Evolutionary conservation across 2,329 filamentous ascomycete species (phyloP).

Genomic region (Claviceps arundinis): DNA sequence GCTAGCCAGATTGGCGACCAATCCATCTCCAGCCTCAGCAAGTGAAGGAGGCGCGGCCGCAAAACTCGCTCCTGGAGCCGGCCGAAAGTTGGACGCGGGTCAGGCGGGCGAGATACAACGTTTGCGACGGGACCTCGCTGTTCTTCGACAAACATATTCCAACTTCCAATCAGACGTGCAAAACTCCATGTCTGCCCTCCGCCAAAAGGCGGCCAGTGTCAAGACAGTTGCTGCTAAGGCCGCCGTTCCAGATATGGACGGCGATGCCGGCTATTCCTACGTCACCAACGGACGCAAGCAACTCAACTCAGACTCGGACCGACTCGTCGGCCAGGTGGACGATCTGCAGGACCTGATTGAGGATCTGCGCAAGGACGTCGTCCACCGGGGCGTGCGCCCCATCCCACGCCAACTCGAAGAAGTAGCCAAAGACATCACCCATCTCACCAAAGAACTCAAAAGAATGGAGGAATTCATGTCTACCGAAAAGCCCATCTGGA

Average conservation of each 20-base stretch:
- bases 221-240: conserved; percentile 63
- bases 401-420: conserved; percentile 78
- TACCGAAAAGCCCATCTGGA: conserved; percentile 91
- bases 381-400: conserved; percentile 80
- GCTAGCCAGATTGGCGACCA: conserved; percentile 48
- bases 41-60: conserved; percentile 24
- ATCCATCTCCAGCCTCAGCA: conserved; percentile 29
- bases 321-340: conserved; percentile 81
- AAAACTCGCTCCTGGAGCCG: conserved; percentile 19
- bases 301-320: conserved; percentile 76
- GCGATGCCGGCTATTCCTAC: conserved; percentile 71
- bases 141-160: conserved; percentile 85
- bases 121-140: conserved; percentile 75
- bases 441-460: conserved; percentile 74
- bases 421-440: conserved; percentile 77
- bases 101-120: conserved; percentile 70
- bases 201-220: conserved; percentile 67
- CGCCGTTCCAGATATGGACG: conserved; percentile 56
- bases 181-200: conserved; percentile 72
- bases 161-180: conserved; percentile 82
- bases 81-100: conserved; percentile 36
- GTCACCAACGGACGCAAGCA: conserved; percentile 79
- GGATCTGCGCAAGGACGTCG: conserved; percentile 93
- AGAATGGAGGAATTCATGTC: conserved; percentile 88
- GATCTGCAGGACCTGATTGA: conserved; percentile 96